Evolutionary conservation across 352 stramenopile species (phyloP).

Genomic region (Globisporangium mamillatum): DNA sequence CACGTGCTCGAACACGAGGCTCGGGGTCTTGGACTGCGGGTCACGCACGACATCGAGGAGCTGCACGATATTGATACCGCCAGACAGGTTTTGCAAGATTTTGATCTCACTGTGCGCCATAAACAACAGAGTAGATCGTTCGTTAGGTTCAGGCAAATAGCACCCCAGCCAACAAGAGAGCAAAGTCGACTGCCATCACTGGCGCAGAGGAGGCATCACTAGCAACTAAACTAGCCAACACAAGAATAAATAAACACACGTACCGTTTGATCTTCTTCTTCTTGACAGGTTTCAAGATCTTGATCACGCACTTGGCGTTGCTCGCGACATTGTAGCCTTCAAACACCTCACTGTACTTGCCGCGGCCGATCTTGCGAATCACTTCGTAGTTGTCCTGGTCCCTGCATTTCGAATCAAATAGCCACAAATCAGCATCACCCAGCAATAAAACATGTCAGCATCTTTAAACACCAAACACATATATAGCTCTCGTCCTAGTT

Average conservation of each 20-base stretch:
- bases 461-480: too few relatives aligned
- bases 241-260: conserved; percentile 8
- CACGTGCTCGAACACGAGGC: conserved; percentile 98
- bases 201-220: too few relatives aligned
- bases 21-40: conserved; percentile 98
- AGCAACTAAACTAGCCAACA: too few relatives aligned
- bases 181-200: too few relatives aligned
- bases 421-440: background rate
- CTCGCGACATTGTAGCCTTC: conserved; percentile 97
- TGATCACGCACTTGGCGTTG: conserved; percentile 98
- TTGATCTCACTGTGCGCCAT: conserved; percentile 92
- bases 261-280: conserved; percentile 99
- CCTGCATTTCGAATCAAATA: conserved; percentile 25
- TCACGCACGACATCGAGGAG: conserved; percentile 98
- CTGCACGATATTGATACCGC: conserved; percentile 98
- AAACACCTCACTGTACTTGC: conserved; percentile 99
- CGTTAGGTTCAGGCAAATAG: too few relatives aligned
- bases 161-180: too few relatives aligned
- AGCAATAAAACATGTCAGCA: conserved; percentile 10
- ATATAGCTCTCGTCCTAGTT: too few relatives aligned
- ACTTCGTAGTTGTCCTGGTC: conserved; percentile 99
- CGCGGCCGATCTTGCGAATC: conserved; percentile 98
- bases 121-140: background rate
- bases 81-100: conserved; percentile 99
- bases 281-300: conserved; percentile 99